These are phyloP conservation scores for Aspergillus sp. DNA, from an alignment of 2,329 filamentous ascomycete genomes.

Conservation along the genomic window DNA sequence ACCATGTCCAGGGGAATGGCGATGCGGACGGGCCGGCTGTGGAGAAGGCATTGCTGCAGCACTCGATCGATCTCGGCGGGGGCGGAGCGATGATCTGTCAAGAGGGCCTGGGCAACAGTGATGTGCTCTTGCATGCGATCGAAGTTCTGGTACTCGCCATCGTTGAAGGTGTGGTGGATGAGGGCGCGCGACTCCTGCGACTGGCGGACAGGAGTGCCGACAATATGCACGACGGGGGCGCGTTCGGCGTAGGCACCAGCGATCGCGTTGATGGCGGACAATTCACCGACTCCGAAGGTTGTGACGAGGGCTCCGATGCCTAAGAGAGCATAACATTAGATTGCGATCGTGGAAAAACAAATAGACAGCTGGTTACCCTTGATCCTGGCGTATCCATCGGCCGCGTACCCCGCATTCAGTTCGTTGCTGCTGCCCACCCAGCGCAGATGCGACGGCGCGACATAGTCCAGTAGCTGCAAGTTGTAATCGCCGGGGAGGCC, in stretches of 20 bases:
- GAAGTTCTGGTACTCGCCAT: slow-evolving; percentile 18
- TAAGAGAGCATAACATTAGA: not conserved
- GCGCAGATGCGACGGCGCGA: slow-evolving; percentile 57
- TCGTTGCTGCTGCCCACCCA: slow-evolving; percentile 71
- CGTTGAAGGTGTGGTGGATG: slow-evolving; percentile 64
- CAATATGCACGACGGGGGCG: slow-evolving; percentile 65
- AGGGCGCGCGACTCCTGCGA: slow-evolving; percentile 46
- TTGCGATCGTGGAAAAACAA: not conserved
- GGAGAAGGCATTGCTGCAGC: slow-evolving; percentile 51
- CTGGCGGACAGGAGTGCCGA: slow-evolving; percentile 51
- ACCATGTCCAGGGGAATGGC: slow-evolving; percentile 57
- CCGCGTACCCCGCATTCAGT: slow-evolving; percentile 61
- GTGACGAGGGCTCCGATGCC: slow-evolving; percentile 27
- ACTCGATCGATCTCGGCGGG: slow-evolving; percentile 53
- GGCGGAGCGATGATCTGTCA: slow-evolving; percentile 50
- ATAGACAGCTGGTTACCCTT: slow-evolving; percentile 18
- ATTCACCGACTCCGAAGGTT: slow-evolving; percentile 59
- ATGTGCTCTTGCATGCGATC: slow-evolving; percentile 16
- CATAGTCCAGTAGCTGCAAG: slow-evolving; percentile 65
- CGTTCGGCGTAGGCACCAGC: slow-evolving; percentile 73
- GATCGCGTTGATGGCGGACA: slow-evolving; percentile 70
- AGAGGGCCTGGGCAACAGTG: slow-evolving; percentile 13
- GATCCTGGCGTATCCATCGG: slow-evolving; percentile 33
- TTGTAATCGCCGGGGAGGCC: slow-evolving; percentile 74
- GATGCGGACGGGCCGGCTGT: slow-evolving; percentile 57